Base-by-base conservation (phyloP, 306 rosid genomes). In the Cicer cuneatum region DNA sequence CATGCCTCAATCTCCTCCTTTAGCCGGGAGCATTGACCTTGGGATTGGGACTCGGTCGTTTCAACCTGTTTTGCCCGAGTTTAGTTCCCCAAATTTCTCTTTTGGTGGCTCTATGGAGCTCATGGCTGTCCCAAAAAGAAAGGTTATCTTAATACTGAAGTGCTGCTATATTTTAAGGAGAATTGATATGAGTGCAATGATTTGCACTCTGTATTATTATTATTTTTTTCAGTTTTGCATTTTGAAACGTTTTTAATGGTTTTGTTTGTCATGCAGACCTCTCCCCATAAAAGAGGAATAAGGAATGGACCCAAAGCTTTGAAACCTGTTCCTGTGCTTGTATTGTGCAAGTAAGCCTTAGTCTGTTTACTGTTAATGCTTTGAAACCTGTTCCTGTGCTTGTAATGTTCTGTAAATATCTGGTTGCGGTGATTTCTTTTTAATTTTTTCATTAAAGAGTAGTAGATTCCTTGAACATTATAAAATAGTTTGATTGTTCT, bases 251-350 rank as follows among this genome's bases (percentile, higher is more conserved):
- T n/a, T 18, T 59, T 56, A 29, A 19, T 54, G 71, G 14, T 47
- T 49, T 42, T 58, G 80, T 45, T 8, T 71, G 10, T 63, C 5
- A 13, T 80, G 86, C 81, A 91, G 92, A 72, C 62, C 63, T 81
- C 89, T 67, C 82, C 42, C 45, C 88, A 89, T 84, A 86, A 63
- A 85, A 86, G 84, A 84, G 91, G 91, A 69, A 83, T 89, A 75
- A 80, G 96, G 71, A 90, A 90, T 81, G 98, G 93, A 18, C 97
- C 97, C 4, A 93, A 78, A 86, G 98, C 97, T 66, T 66, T 90
- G 67, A 89, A 93, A 80, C 97, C 97, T 35, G 64, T 68, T 72
- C 97, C 96, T 0, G 96, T 93, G 64, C 87, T 93, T 57, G 69
- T 87, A 54, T 80, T 87, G 41, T 92, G 97, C 95, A 87, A 70